Percentiles rank a stretch among this genome's conserved stretches.
phyloP scores from a whole-genome alignment of 176 grass and related monocot genomes.

The Guadua angustifolia region DNA sequence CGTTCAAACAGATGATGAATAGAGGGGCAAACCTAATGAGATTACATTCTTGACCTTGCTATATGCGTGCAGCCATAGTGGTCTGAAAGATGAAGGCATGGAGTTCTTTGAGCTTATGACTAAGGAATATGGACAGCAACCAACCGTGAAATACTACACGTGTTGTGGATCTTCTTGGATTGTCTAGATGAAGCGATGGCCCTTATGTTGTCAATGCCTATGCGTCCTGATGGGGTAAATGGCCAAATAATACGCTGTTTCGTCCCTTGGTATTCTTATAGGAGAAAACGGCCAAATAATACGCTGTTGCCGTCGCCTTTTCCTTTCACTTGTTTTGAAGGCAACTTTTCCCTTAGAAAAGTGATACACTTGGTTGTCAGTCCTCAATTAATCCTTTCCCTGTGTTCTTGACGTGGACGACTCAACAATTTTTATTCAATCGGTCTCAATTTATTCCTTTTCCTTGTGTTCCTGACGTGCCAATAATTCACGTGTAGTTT shows the following conservation, averaged over 20 bases:
- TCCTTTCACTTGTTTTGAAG: background rate
- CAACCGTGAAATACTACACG: slow-evolving; percentile 71
- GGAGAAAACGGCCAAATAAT: background rate
- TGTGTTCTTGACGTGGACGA: background rate
- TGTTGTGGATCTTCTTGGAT: slow-evolving; percentile 73
- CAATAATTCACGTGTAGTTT: background rate
- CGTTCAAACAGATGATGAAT: slow-evolving; percentile 61
- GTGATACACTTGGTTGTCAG: background rate
- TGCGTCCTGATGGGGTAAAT: slow-evolving; percentile 44
- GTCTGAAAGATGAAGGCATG: slow-evolving; percentile 62
- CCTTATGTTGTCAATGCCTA: slow-evolving; percentile 67
- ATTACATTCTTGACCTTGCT: slow-evolving; percentile 73
- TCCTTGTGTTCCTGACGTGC: background rate
- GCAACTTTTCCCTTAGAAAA: background rate
- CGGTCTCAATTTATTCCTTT: no score
- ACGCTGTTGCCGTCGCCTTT: background rate
- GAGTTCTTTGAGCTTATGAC: slow-evolving; percentile 63
- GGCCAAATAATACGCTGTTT: no score
- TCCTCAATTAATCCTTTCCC: background rate
- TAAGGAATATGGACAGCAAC: slow-evolving; percentile 50
- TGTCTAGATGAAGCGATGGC: slow-evolving; percentile 57
- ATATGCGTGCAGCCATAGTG: slow-evolving; percentile 82
- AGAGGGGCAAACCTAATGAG: slow-evolving; percentile 52
- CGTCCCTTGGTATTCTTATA: background rate
- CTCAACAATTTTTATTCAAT: background rate